Evolutionary conservation across 306 rosid species (phyloP).

Genomic region (Ceratonia siliqua): DNA sequence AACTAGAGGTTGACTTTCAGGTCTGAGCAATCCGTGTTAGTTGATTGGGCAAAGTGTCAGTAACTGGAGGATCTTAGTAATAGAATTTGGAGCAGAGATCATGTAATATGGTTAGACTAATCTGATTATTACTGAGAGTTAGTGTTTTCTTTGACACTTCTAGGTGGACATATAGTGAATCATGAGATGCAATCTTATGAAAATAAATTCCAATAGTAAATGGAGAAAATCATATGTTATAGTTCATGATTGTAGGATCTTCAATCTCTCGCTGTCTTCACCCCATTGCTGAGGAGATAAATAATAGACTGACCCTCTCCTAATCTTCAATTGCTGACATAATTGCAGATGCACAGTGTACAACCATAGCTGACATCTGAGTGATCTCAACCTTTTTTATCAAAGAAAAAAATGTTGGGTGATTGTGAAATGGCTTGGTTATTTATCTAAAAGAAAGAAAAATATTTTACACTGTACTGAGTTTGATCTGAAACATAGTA

Average conservation of each 20-base stretch:
- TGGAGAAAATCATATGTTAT: neutral
- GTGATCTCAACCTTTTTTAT: too few relatives aligned
- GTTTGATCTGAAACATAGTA: neutral
- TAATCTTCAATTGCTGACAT: neutral
- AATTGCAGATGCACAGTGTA: neutral
- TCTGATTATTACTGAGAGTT: neutral
- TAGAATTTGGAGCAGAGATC: neutral
- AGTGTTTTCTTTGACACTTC: neutral
- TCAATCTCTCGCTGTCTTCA: neutral
- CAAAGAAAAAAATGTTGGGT: too few relatives aligned
- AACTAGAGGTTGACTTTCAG: neutral
- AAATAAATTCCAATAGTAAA: neutral
- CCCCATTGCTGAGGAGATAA: neutral
- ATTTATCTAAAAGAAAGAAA: too few relatives aligned
- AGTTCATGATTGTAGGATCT: neutral
- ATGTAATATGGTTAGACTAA: neutral
- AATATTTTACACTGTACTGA: neutral
- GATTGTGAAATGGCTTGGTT: too few relatives aligned
- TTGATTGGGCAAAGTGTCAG: neutral
- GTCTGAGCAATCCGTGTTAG: neutral
- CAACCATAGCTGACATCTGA: too few relatives aligned
- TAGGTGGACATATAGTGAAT: neutral
- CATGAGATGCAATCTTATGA: neutral
- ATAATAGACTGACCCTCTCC: neutral
- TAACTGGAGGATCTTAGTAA: neutral